Evolutionary conservation across 2,329 filamentous ascomycete species (phyloP).

Genomic region (Sclerotinia sclerotiorum): DNA sequence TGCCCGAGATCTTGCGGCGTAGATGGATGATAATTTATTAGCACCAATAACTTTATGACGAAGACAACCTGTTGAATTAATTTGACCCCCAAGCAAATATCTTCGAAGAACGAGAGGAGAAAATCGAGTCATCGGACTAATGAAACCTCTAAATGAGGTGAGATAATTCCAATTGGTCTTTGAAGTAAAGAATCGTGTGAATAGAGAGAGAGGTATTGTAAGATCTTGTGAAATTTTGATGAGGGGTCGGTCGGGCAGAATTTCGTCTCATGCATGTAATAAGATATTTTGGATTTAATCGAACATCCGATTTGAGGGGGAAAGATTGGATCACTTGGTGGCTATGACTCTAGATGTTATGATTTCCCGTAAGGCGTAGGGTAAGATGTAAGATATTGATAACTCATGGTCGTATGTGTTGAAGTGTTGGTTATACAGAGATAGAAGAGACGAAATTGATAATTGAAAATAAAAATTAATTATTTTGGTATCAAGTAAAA

Average conservation of each 20-base stretch:
- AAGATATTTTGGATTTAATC: conserved; percentile 8
- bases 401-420: conserved; percentile 31
- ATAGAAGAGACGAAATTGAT: background rate
- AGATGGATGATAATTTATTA: conserved; percentile 22
- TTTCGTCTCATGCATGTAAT: conserved; percentile 20
- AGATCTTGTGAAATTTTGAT: background rate
- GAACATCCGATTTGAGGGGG: conserved; percentile 30
- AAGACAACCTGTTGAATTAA: conserved; percentile 36
- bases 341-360: conserved; percentile 8
- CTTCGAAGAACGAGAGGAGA: conserved; percentile 34
- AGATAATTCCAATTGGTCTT: conserved; percentile 6
- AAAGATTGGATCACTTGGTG: conserved; percentile 23
- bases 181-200: background rate
- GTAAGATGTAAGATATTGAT: background rate
- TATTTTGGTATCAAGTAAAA: conserved; percentile 31
- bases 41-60: conserved; percentile 23
- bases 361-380: background rate
- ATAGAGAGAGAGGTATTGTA: background rate
- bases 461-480: background rate
- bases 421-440: conserved; percentile 33
- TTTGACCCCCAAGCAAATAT: conserved; percentile 38
- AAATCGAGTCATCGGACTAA: conserved; percentile 36
- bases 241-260: conserved; percentile 14
- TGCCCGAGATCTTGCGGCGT: conserved; percentile 26
- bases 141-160: background rate